Evolutionary conservation across 345 rosid species (phyloP), one percentile per base, ranked within the genome.

Genomic region (Sonneratia alba): DNA sequence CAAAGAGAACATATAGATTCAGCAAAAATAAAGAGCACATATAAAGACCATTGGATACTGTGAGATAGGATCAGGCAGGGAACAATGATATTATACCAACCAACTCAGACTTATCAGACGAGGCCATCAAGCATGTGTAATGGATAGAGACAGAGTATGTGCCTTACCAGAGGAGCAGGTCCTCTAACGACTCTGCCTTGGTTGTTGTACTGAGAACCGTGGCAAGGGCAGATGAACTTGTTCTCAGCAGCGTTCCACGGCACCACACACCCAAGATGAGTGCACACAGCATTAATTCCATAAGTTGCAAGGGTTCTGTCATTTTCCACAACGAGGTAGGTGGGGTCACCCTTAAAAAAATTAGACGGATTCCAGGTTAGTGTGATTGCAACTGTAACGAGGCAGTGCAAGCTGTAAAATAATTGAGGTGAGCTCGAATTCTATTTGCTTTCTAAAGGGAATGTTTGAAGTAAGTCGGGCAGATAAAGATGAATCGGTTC

Each of bases 171-270:
- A 48, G 99, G 99, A 6, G 97, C 97, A n/a, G 99, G 97, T 59
- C 99, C 99, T 85, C 99, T 80, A 61, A 95, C 97, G 57, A 95
- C 97, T 84, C 84, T 89, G 72, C 99, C 97, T 83, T 95, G 97
- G 12, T 93, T 80, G 47, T 95, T 95, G 89, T 95, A 91, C 76
- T 95, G 97, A 9, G 99, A 95, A 34, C 97, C 99, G 68, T 95
- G 97, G 88, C 99, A 95, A 38, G 99, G 99, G 74, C 99, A 95
- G 70, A 95, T 87, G 83, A 95, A 92, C 85, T 92, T 92, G 70
- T 91, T 95, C 86, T 95, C 99, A 14, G 93, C 91, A 67, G 77
- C 37, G 79, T 94, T 91, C 85, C 87, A 94, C 24, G 97, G 99
- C 71, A 94, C 99, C 36, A 94, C 99, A 78, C 97, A 94, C 55